phyloP scores from a whole-genome alignment of 345 rosid genomes.

The Psidium friedrichsthalianum region DNA sequence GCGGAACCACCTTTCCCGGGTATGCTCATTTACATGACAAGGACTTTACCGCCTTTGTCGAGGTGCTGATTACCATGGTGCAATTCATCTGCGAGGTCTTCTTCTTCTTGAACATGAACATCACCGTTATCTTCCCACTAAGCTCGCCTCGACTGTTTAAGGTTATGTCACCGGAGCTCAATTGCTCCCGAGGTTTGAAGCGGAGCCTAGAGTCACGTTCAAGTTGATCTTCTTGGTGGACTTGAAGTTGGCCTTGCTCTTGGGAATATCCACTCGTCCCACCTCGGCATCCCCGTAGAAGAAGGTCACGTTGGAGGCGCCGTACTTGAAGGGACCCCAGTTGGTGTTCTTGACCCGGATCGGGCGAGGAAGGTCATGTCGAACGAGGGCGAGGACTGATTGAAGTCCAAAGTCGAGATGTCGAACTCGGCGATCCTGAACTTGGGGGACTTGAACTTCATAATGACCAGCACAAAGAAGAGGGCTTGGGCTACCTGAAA shows the following conservation, averaged over 20 bases:
- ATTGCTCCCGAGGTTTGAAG: not conserved
- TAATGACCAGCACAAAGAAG: constrained; percentile 5
- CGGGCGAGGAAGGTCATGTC: not conserved
- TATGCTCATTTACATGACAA: not conserved
- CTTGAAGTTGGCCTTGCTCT: constrained; percentile 7
- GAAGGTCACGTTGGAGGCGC: not conserved
- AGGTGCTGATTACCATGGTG: not conserved
- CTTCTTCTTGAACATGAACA: constrained; percentile 6
- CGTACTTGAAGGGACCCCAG: constrained; percentile 12
- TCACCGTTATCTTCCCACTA: not conserved
- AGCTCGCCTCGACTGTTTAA: not conserved
- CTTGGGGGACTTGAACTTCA: constrained; percentile 16
- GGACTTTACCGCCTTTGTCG: not conserved
- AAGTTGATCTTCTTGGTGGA: constrained; percentile 4
- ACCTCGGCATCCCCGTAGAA: not conserved
- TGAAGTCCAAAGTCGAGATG: not conserved
- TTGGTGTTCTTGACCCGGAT: constrained; percentile 14
- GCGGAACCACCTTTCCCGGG: not conserved
- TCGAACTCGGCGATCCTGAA: constrained; percentile 2
- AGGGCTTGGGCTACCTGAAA: constrained; percentile 13
- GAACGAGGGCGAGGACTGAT: not conserved
- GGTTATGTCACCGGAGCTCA: not conserved
- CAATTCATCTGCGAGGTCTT: constrained; percentile 4
- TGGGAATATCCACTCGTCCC: not conserved
- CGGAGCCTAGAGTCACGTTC: not conserved